Conservation (phyloP, 805 yeast species). For the Dipodascopsis uninucleata region DNA sequence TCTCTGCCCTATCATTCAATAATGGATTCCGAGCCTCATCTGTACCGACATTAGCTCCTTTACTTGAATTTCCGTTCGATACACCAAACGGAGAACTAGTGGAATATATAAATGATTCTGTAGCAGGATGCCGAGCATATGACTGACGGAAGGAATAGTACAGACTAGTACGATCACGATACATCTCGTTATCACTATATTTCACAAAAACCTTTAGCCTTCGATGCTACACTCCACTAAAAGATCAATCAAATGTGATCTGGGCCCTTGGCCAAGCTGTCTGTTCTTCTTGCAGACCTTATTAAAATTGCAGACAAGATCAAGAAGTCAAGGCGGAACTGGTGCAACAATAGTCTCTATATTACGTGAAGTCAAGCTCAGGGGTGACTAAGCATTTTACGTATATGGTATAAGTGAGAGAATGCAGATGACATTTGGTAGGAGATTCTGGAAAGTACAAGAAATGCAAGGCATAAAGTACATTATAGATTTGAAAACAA, state of each 20-base stretch:
- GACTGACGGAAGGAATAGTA: conserved; percentile 86
- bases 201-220: not conserved
- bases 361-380: too few relatives aligned
- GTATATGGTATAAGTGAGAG: too few relatives aligned
- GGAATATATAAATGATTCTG: conserved; percentile 15
- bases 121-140: conserved; percentile 59
- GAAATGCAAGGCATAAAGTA: too few relatives aligned
- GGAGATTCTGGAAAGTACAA: too few relatives aligned
- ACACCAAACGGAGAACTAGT: conserved; percentile 3
- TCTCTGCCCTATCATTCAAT: conserved; percentile 41
- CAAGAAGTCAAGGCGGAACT: too few relatives aligned
- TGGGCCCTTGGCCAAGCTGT: too few relatives aligned
- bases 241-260: not conserved
- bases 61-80: not conserved
- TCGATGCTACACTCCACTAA: not conserved
- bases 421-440: too few relatives aligned
- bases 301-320: too few relatives aligned
- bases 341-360: too few relatives aligned
- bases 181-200: conserved; percentile 49
- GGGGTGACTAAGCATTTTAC: too few relatives aligned
- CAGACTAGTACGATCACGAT: conserved; percentile 90
- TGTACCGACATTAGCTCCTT: conserved; percentile 6
- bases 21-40: conserved; percentile 38
- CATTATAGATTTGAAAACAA: too few relatives aligned
- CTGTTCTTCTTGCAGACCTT: too few relatives aligned